Evolutionary conservation across 139 green algal species (phyloP).

Genomic region (Medakamo hakoo): DNA sequence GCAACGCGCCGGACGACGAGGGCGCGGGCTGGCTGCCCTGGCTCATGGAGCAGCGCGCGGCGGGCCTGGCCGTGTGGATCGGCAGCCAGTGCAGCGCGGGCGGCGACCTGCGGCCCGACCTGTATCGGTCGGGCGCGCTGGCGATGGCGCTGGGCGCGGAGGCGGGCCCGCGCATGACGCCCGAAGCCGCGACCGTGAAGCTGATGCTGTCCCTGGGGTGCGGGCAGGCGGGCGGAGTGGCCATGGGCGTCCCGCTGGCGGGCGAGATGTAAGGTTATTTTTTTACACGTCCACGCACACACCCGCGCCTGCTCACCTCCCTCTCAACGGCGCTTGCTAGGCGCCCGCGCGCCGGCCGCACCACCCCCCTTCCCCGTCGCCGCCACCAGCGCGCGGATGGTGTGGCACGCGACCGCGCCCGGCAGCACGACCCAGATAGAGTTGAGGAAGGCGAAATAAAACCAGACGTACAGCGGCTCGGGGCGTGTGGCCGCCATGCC

Average conservation of each 20-base stretch:
- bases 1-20: constrained; percentile 69
- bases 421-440: constrained; percentile 54
- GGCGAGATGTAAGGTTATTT: constrained; percentile 55
- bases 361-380: neutral
- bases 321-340: too few species aligned
- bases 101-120: constrained; percentile 36
- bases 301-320: too few species aligned
- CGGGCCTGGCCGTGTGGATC: constrained; percentile 44
- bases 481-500: constrained; percentile 38
- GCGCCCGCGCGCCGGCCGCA: neutral
- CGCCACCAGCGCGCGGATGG: neutral
- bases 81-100: constrained; percentile 49
- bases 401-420: constrained; percentile 14
- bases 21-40: constrained; percentile 60
- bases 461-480: constrained; percentile 78
- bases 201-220: constrained; percentile 83
- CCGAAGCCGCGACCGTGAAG: constrained; percentile 73
- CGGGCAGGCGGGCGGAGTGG: constrained; percentile 58
- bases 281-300: neutral
- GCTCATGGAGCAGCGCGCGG: constrained; percentile 48
- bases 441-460: constrained; percentile 71
- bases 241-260: constrained; percentile 54
- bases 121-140: constrained; percentile 44
- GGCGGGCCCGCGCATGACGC: constrained; percentile 34
- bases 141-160: constrained; percentile 55